These are phyloP conservation scores for Cymbopogon citratus DNA, from an alignment of 176 grass and related monocot species.

Conservation along the genomic window DNA sequence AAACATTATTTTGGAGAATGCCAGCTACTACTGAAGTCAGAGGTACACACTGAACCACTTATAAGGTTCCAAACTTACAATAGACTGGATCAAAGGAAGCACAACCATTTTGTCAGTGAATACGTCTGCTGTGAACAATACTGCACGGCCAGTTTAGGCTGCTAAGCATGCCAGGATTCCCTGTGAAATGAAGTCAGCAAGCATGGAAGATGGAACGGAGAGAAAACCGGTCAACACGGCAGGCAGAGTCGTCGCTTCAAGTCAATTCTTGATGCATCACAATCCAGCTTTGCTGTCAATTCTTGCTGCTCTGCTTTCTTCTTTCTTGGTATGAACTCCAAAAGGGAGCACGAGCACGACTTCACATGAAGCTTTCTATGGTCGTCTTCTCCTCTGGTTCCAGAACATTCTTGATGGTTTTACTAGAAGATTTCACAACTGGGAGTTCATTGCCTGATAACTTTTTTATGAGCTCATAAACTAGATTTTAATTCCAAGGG, in stretches of 20 bases:
- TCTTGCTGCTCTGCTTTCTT: neutral
- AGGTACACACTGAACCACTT: neutral
- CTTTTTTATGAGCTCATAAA: neutral
- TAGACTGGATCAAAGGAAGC: constrained; percentile 18
- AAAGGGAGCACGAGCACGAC: neutral
- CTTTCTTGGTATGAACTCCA: neutral
- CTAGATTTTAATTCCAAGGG: neutral
- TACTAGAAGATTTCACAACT: neutral
- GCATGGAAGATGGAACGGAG: neutral
- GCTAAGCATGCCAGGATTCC: neutral
- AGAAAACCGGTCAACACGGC: constrained; percentile 28
- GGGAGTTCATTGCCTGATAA: neutral
- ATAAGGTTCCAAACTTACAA: neutral
- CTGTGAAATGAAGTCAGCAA: constrained; percentile 8
- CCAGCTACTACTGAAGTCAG: neutral
- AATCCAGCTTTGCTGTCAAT: constrained; percentile 19
- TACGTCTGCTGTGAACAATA: neutral
- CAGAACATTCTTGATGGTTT: neutral
- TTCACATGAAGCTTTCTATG: neutral
- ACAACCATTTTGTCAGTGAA: neutral
- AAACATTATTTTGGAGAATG: neutral
- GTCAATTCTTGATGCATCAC: constrained; percentile 14
- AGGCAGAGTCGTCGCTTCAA: constrained; percentile 22
- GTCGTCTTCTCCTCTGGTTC: neutral
- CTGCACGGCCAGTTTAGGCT: neutral